Evolutionary conservation across 2,329 filamentous ascomycete genomes (phyloP), one percentile per base, ranked within the genome.

Genomic region (Falciphora oryzae): DNA sequence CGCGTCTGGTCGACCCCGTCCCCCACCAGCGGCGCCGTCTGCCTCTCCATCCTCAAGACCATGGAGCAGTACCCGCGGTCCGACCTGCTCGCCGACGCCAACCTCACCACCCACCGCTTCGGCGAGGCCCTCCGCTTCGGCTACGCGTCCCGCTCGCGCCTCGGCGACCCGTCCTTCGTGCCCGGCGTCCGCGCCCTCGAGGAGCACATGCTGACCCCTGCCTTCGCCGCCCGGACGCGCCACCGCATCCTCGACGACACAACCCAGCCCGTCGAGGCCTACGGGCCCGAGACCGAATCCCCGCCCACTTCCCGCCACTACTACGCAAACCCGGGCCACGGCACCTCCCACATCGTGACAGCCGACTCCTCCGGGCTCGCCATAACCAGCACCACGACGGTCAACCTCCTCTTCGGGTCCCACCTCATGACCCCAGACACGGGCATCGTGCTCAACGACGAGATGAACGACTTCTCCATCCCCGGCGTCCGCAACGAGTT

Each of bases 51-150:
- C 3, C 80, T 98, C 71, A 97, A 96, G 73, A 92, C 89, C 38
- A 83, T 97, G 75, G 89, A 94, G 74, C 89, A 91, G 25, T 97
- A 90, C 74, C 77, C 81, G 4, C 75, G 78, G 53, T 79, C 87
- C 31, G 87, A 86, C 66, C 73, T 81, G 66, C 75, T 14, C 22
- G 59, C 62, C 27, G 78, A 84, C 58, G 75, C 75, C 27, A 88
- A 92, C 69, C 78, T 96, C 0, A 92, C 88, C 53, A 89, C 89
- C 0, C 95, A 98, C 76, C 86, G 91, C 18, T 83, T 97, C 68
- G 87, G 92, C 71, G 95, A 98, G 80, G 90, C 93, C 16, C 92
- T 97, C 79, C 85, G 92, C 28, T 98, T 96, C 74, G 93, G 86
- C 3, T 98, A 97, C 73, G 93, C 89, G 4, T 80, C 89, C 70